A percentile compares a stretch with the other conserved stretches of the same genome.
Conservation (phyloP, 2,329 filamentous ascomycete genomes). For the Trichoderma semiorbis region DNA sequence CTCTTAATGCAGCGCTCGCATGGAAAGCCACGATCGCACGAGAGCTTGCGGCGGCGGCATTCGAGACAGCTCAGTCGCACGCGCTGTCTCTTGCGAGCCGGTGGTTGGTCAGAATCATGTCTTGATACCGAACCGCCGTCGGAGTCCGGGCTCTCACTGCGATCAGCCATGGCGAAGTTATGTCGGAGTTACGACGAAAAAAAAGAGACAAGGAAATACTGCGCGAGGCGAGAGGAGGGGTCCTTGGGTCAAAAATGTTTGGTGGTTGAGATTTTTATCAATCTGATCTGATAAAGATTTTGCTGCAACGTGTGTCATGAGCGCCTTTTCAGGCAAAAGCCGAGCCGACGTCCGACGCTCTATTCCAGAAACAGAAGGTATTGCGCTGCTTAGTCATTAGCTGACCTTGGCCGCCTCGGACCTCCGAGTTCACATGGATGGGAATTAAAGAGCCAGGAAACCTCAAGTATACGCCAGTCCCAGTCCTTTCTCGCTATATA, state of each 20-base stretch:
- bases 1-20: constrained; percentile 62
- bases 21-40: constrained; percentile 59
- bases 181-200: constrained; percentile 37
- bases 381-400: constrained; percentile 7
- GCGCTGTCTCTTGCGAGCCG: constrained; percentile 55
- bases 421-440: not conserved
- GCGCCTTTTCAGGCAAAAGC: not conserved
- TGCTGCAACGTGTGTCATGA: constrained; percentile 17
- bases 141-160: constrained; percentile 40
- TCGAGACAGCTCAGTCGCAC: constrained; percentile 59
- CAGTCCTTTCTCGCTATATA: not conserved
- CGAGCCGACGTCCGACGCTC: constrained; percentile 15
- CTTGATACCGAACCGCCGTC: constrained; percentile 30
- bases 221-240: constrained; percentile 22
- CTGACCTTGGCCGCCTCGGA: not conserved
- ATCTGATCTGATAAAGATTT: constrained; percentile 39
- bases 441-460: not conserved
- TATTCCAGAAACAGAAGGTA: not conserved
- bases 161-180: constrained; percentile 25
- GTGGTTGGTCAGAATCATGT: constrained; percentile 32
- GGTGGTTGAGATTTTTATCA: constrained; percentile 33
- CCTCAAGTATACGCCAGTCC: not conserved
- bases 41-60: constrained; percentile 58
- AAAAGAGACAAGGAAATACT: constrained; percentile 10
- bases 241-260: constrained; percentile 24